Base-by-base conservation (phyloP, 1,139 yeast genomes). In the Yamadazyma aaseri region DNA sequence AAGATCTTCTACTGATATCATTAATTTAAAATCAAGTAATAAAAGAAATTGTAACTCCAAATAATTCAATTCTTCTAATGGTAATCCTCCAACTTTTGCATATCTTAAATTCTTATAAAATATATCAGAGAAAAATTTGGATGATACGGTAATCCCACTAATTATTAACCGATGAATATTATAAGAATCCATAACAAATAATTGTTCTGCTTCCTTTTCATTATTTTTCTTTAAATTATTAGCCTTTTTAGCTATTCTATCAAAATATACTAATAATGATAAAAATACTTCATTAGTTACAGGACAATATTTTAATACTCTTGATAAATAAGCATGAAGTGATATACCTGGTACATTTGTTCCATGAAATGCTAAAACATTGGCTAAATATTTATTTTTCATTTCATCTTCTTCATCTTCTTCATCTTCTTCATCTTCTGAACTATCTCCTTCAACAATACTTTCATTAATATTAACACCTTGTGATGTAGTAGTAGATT, bases 71-170 rank as follows among this genome's bases (percentile, higher is more conserved):
- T 92, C 99, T 39, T 89, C 96, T 38, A 90, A 73, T 6, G 97
- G 96, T 38, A 92, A 72, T 2, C 99, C 99, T 6, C 99, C 98
- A 26, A 92, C 97, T 59, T 92, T 87, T 16, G 98, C 97, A 57
- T 94, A 92, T 44, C 99, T 76, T 35, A 95, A 81, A 60, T 94
- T 92, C 54, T 94, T 92, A 71, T 94, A 92, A 56, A 92, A 94
- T 34, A 92, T 89, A 61, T 92, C 99, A 48, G 95, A 83, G 58
- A 90, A 90, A 59, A 92, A 94, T 63, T 92, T 92, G 28, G 96
- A 85, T 16, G 96, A 87, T 15, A 92, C 97, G 0, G 98, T 92
- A 36, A 94, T 85, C 7, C 97, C 98, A n/a, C 96, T 86, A 29
- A 92, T 92, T 35, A 92, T 86, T 41, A 92, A 72, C 42, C 99